These are phyloP conservation scores for Xylariaceae sp. DNA, from an alignment of 2,329 filamentous ascomycete species.

Conservation along the genomic window DNA sequence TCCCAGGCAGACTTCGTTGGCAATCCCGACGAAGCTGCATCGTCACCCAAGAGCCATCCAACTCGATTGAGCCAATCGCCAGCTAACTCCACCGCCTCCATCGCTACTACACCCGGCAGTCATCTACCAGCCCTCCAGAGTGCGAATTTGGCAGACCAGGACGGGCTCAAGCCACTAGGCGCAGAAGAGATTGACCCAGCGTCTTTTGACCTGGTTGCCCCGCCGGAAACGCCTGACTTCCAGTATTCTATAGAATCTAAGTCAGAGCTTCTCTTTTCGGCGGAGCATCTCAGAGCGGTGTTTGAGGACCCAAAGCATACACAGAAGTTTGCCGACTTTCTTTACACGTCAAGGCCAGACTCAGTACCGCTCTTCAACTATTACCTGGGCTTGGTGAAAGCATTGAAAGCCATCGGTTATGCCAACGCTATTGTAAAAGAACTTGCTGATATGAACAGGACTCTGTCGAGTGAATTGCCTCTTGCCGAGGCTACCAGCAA, in stretches of 20 bases:
- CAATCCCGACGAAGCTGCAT: conserved; percentile 13
- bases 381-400: conserved; percentile 68
- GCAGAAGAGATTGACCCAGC: conserved; percentile 37
- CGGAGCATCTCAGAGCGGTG: conserved; percentile 60
- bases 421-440: conserved; percentile 64
- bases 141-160: conserved; percentile 26
- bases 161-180: conserved; percentile 36
- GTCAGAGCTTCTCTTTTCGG: conserved; percentile 62
- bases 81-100: conserved; percentile 30
- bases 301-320: conserved; percentile 61
- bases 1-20: conserved; percentile 17
- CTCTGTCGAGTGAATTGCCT: conserved; percentile 51
- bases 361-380: conserved; percentile 65
- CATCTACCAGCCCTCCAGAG: conserved; percentile 27
- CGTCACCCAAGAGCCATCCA: conserved; percentile 27
- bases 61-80: conserved; percentile 30
- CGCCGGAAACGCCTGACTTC: conserved; percentile 32
- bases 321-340: conserved; percentile 63
- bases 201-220: conserved; percentile 45
- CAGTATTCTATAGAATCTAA: conserved; percentile 59
- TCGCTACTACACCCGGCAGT: conserved; percentile 14
- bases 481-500: conserved; percentile 53
- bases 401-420: conserved; percentile 65
- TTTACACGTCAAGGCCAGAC: conserved; percentile 54
- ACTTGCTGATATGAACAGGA: conserved; percentile 51